Evolutionary conservation across 2,329 filamentous ascomycete species (phyloP).

Genomic region (Scedosporium aurantiacum): DNA sequence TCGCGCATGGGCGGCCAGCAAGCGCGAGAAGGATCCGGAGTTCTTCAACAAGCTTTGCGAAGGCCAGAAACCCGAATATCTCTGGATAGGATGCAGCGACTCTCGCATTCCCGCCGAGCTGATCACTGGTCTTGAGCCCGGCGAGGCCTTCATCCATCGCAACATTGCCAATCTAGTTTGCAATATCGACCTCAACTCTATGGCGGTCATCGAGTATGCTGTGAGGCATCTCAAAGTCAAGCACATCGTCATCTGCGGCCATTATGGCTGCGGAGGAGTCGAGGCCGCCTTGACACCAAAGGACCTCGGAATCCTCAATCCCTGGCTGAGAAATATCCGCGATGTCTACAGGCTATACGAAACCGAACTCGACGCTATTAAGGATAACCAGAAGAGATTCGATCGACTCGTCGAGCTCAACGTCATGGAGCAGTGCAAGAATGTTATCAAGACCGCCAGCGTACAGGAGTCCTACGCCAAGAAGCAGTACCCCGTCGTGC

Average conservation of each 20-base stretch:
- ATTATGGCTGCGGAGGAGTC: conserved; percentile 69
- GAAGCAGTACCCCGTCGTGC: conserved; percentile 57
- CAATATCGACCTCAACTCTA: conserved; percentile 67
- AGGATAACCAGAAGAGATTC: conserved; percentile 48
- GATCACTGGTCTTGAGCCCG: conserved; percentile 71
- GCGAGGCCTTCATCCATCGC: conserved; percentile 86
- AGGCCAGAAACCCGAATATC: conserved; percentile 59
- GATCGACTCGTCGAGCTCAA: conserved; percentile 74
- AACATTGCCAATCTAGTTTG: conserved; percentile 88
- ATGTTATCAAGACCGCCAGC: conserved; percentile 66
- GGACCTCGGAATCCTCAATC: conserved; percentile 60
- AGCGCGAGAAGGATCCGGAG: conserved; percentile 45
- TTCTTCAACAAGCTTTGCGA: conserved; percentile 55
- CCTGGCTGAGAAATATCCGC: conserved; percentile 64
- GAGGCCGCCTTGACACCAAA: conserved; percentile 63
- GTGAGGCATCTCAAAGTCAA: conserved; percentile 71
- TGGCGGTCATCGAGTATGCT: conserved; percentile 78
- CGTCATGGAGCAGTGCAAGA: conserved; percentile 65
- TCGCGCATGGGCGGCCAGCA: conserved; percentile 51
- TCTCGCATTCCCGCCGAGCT: conserved; percentile 85
- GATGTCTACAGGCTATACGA: conserved; percentile 65
- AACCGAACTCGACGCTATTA: conserved; percentile 54
- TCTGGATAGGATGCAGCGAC: conserved; percentile 89
- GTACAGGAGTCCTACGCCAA: conserved; percentile 61
- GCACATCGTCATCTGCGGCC: conserved; percentile 69